Conservation (phyloP, 495 filamentous ascomycete species). For the Penicillium odoratum region DNA sequence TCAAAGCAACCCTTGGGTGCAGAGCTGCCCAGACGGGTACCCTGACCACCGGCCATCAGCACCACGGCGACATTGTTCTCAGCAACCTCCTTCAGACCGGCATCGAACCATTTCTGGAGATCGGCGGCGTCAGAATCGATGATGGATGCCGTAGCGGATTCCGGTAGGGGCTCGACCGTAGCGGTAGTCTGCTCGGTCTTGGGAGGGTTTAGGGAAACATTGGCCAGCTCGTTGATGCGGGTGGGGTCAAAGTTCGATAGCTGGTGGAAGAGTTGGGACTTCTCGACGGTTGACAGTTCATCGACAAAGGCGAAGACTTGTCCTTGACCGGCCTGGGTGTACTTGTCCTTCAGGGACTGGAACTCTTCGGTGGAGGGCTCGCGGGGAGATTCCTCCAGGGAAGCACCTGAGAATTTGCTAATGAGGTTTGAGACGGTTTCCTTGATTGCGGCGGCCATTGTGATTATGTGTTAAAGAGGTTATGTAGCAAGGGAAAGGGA, state of each 20-base stretch:
- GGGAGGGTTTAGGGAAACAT: conserved; percentile 78
- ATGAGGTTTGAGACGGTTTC: conserved; percentile 59
- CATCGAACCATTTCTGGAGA: conserved; percentile 79
- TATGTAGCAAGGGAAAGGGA: conserved; percentile 3
- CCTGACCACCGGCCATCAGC: conserved; percentile 95
- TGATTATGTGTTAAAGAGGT: conserved; percentile 11
- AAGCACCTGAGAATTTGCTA: conserved; percentile 52
- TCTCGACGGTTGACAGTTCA: conserved; percentile 67
- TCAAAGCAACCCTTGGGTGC: conserved; percentile 96
- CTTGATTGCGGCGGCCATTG: conserved; percentile 47
- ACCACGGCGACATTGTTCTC: conserved; percentile 93
- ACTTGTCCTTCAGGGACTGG: conserved; percentile 72
- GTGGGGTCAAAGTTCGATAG: conserved; percentile 75
- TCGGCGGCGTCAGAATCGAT: conserved; percentile 82
- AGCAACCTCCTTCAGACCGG: conserved; percentile 82
- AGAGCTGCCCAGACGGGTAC: conserved; percentile 90
- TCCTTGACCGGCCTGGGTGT: conserved; percentile 74
- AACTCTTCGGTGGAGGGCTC: conserved; percentile 74
- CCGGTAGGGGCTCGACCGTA: conserved; percentile 84
- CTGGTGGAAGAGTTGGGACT: conserved; percentile 78
- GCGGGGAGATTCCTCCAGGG: conserved; percentile 44
- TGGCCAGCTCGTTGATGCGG: conserved; percentile 79
- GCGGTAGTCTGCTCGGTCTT: conserved; percentile 49
- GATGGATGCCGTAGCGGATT: conserved; percentile 84
- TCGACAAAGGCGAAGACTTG: conserved; percentile 94